A percentile compares a stretch with the other conserved stretches of the same genome.
These are phyloP conservation scores for Ustilago sp. DNA, from an alignment of 1,284 basidiomycete species.

Conservation along the genomic window DNA sequence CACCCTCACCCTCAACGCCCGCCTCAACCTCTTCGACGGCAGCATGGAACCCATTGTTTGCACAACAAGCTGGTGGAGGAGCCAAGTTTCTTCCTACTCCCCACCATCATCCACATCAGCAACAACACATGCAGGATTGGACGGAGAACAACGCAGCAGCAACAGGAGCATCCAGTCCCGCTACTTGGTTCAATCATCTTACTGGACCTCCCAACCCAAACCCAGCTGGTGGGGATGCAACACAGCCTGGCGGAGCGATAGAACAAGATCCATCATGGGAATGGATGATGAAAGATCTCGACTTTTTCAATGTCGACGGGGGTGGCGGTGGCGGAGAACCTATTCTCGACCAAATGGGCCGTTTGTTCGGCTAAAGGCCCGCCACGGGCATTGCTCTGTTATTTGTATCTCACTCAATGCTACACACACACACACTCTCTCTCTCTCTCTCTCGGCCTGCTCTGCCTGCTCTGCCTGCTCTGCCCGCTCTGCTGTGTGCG, in stretches of 20 bases:
- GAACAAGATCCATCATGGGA: constrained; percentile 35
- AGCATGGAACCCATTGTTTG: not conserved
- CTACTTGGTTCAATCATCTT: constrained; percentile 21
- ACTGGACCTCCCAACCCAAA: not conserved
- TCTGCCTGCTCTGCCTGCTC: no score
- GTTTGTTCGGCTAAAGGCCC: constrained; percentile 23
- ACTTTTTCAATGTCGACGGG: constrained; percentile 43
- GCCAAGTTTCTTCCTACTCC: not conserved
- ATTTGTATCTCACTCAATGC: no score
- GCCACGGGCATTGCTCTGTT: no score
- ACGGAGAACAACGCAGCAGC: not conserved
- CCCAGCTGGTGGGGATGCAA: not conserved
- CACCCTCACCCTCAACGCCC: not conserved
- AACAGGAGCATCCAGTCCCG: constrained; percentile 8
- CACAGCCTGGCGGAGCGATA: not conserved
- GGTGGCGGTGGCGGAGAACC: constrained; percentile 46
- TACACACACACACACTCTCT: not conserved
- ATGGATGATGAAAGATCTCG: constrained; percentile 50
- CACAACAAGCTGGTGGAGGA: not conserved
- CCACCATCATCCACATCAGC: constrained; percentile 7
- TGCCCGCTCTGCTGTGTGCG: not conserved
- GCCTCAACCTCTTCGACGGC: not conserved
- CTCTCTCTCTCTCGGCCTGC: not conserved
- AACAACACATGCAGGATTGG: not conserved
- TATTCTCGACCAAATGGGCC: constrained; percentile 48